Percentiles rank a stretch among this genome's conserved stretches.
Evolutionary conservation across 768 basidiomycete species (phyloP).

Genomic region (Suillus subalutaceus): DNA sequence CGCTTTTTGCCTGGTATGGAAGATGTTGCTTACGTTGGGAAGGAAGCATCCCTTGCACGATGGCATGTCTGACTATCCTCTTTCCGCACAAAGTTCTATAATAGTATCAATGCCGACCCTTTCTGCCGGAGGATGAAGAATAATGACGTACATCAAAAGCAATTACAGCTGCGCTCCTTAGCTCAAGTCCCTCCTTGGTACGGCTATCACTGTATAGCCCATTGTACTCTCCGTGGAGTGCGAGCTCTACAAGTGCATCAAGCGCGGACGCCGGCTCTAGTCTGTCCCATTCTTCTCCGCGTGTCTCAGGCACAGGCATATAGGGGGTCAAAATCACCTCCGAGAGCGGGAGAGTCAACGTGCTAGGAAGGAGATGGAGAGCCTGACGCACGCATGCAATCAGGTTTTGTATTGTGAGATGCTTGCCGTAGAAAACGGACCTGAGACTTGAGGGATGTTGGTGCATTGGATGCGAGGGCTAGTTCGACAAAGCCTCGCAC

Average conservation of each 20-base stretch:
- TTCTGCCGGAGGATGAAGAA: not conserved
- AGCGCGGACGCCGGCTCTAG: slow-evolving; percentile 80
- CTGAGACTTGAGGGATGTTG: slow-evolving; percentile 85
- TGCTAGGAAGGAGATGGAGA: slow-evolving; percentile 58
- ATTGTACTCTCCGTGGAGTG: slow-evolving; percentile 87
- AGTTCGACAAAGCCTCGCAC: slow-evolving; percentile 85
- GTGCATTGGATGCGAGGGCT: slow-evolving; percentile 90
- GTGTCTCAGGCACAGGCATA: slow-evolving; percentile 76
- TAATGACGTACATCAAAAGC: slow-evolving; percentile 77
- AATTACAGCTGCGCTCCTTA: slow-evolving; percentile 74
- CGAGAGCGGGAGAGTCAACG: slow-evolving; percentile 62
- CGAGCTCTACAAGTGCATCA: slow-evolving; percentile 79
- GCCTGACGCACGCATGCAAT: slow-evolving; percentile 44
- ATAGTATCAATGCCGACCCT: not conserved
- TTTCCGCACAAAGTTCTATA: slow-evolving; percentile 74
- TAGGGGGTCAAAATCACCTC: slow-evolving; percentile 72
- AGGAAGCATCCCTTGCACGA: slow-evolving; percentile 76
- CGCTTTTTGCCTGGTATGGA: not conserved
- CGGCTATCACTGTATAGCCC: slow-evolving; percentile 61
- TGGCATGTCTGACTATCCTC: slow-evolving; percentile 71
- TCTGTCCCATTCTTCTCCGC: slow-evolving; percentile 93
- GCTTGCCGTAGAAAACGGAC: slow-evolving; percentile 38
- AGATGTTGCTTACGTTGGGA: slow-evolving; percentile 42
- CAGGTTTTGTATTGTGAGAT: slow-evolving; percentile 18
- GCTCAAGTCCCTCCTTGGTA: slow-evolving; percentile 66